These are phyloP conservation scores for Tricholoma sp. DNA, from an alignment of 768 basidiomycete genomes.

Conservation along the genomic window DNA sequence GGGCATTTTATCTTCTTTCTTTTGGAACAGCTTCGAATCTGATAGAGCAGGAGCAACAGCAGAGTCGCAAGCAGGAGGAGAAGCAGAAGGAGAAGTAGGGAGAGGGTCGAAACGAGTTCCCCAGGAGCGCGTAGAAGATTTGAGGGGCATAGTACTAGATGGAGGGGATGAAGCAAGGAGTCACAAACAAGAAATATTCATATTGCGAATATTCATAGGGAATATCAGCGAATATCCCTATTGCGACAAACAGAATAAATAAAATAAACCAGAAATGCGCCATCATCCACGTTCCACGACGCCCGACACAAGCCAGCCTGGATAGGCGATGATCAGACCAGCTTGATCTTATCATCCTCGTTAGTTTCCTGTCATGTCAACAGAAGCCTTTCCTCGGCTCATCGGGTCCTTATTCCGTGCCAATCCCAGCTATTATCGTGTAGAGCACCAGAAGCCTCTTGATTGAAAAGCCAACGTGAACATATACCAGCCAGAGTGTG, in stretches of 20 bases:
- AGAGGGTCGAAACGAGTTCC: conserved; percentile 71
- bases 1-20: conserved; percentile 44
- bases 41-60: conserved; percentile 10
- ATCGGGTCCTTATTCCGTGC: not conserved
- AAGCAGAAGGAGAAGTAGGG: conserved; percentile 41
- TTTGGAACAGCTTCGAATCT: conserved; percentile 17
- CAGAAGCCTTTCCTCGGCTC: conserved; percentile 16
- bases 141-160: conserved; percentile 38
- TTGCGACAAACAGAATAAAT: not conserved
- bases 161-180: conserved; percentile 3
- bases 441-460: not conserved
- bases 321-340: conserved; percentile 29
- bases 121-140: conserved; percentile 48
- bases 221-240: not conserved
- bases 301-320: conserved; percentile 31
- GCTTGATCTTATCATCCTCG: conserved; percentile 14
- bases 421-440: not conserved
- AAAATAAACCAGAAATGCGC: not conserved
- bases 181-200: conserved; percentile 4
- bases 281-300: conserved; percentile 36
- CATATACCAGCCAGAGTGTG: not conserved
- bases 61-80: conserved; percentile 24
- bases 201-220: not conserved
- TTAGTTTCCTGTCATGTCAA: conserved; percentile 49
- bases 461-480: not conserved